A percentile compares a stretch with the other conserved stretches of the same genome.
Conservation (phyloP, 2,329 filamentous ascomycete genomes). For the Claviceps sp. region DNA sequence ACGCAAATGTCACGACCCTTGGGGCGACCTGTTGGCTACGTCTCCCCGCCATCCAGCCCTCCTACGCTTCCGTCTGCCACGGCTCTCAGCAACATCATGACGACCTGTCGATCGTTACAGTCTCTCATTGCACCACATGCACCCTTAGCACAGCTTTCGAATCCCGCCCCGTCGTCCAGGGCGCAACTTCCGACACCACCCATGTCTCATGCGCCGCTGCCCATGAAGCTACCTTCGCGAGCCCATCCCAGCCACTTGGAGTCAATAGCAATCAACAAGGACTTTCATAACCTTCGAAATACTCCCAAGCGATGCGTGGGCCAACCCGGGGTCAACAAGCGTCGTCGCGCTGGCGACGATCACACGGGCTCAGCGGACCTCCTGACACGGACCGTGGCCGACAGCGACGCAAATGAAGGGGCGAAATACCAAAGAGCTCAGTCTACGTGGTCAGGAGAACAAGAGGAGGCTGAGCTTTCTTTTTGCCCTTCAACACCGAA, state of each 20-base stretch:
- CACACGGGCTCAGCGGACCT: slow-evolving; percentile 28
- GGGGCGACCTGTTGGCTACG: slow-evolving; percentile 33
- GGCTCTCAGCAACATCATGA: slow-evolving; percentile 41
- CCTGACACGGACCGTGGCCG: slow-evolving; percentile 15
- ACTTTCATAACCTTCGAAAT: slow-evolving; percentile 27
- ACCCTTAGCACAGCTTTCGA: slow-evolving; percentile 8
- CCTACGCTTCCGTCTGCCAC: slow-evolving; percentile 31
- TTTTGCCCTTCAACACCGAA: slow-evolving; percentile 41
- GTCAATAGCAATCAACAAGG: slow-evolving; percentile 13
- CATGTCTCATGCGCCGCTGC: slow-evolving; percentile 34
- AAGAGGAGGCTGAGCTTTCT: not conserved
- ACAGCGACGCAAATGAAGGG: slow-evolving; percentile 25
- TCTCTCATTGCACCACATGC: slow-evolving; percentile 36
- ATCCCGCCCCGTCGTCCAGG: slow-evolving; percentile 19
- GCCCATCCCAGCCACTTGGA: slow-evolving; percentile 22
- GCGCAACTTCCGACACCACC: slow-evolving; percentile 42
- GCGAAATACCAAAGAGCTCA: slow-evolving; percentile 3
- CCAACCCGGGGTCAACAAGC: slow-evolving; percentile 38
- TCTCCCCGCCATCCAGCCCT: slow-evolving; percentile 46
- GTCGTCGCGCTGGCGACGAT: slow-evolving; percentile 34
- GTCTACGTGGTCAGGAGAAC: not conserved
- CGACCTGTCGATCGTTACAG: slow-evolving; percentile 47
- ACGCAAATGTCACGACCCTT: slow-evolving; percentile 30
- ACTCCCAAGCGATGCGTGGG: slow-evolving; percentile 38
- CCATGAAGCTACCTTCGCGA: slow-evolving; percentile 43